Percentiles rank a stretch among this genome's conserved stretches.
Evolutionary conservation across 2,329 filamentous ascomycete genomes (phyloP).

Genomic region (Gnomoniopsis sp.): DNA sequence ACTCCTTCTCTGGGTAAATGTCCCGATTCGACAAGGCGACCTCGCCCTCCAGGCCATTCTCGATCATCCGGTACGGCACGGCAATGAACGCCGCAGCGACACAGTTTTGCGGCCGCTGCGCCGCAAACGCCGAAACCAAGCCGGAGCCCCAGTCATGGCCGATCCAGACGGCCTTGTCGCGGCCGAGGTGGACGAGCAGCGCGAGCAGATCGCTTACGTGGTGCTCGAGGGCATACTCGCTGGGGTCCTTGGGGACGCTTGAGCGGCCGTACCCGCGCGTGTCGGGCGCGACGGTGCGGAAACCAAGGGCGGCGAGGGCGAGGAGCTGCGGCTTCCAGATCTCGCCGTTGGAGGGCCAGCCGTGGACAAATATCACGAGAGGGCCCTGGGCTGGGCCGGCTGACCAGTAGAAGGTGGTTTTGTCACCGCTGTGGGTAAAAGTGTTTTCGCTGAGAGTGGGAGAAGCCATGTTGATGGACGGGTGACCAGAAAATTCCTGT

Average conservation of each 20-base stretch:
- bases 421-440: constrained; percentile 21
- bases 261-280: constrained; percentile 35
- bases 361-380: constrained; percentile 33
- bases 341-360: constrained; percentile 31
- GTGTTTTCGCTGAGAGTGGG: constrained; percentile 9
- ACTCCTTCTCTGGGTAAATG: constrained; percentile 41
- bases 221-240: constrained; percentile 28
- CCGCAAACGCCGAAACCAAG: constrained; percentile 25
- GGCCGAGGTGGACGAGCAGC: constrained; percentile 27
- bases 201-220: constrained; percentile 32
- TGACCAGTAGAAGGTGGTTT: constrained; percentile 26
- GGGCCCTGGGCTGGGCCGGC: constrained; percentile 26
- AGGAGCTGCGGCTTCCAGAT: constrained; percentile 30
- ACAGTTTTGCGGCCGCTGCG: constrained; percentile 26
- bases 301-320: constrained; percentile 27
- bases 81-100: constrained; percentile 26
- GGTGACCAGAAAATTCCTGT: neutral
- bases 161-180: constrained; percentile 42
- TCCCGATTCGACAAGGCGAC: constrained; percentile 37
- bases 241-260: constrained; percentile 26
- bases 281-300: constrained; percentile 31
- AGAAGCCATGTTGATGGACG: neutral
- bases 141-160: constrained; percentile 39
- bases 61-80: constrained; percentile 39
- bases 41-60: constrained; percentile 35